These are phyloP conservation scores for Fraxinus greggii DNA, from an alignment of 305 asterid species.

Conservation along the genomic window DNA sequence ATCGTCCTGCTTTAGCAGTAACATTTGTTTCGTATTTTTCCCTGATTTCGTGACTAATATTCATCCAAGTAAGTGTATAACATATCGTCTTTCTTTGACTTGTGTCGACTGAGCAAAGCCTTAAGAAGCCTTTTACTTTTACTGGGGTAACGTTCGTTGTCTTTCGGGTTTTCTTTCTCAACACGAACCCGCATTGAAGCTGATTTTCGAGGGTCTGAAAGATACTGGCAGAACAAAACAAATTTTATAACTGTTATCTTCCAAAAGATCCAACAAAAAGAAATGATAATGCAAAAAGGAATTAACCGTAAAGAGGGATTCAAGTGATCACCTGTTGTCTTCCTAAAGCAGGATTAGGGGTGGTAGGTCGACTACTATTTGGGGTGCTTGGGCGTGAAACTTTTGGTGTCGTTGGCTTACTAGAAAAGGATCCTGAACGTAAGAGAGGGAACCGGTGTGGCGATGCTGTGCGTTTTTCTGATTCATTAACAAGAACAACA, in stretches of 20 bases:
- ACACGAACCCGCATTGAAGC: slow-evolving; percentile 68
- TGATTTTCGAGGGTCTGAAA: slow-evolving; percentile 71
- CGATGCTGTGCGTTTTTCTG: slow-evolving; percentile 69
- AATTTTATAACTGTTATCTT: background rate
- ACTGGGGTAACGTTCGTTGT: slow-evolving; percentile 58
- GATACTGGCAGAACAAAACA: slow-evolving; percentile 41
- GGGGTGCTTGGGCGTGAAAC: slow-evolving; percentile 69
- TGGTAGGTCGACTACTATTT: slow-evolving; percentile 57
- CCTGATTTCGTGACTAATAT: slow-evolving; percentile 40
- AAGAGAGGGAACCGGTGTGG: slow-evolving; percentile 78
- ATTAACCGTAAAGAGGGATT: background rate
- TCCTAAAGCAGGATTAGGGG: slow-evolving; percentile 57
- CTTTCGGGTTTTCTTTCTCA: slow-evolving; percentile 56
- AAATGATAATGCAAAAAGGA: background rate
- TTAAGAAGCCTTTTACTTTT: slow-evolving; percentile 88
- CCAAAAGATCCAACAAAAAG: background rate
- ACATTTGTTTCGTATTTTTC: background rate
- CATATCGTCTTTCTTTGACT: slow-evolving; percentile 84
- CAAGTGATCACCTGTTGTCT: slow-evolving; percentile 50
- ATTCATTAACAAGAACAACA: slow-evolving; percentile 19
- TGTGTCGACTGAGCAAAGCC: slow-evolving; percentile 79
- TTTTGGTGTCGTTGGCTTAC: slow-evolving; percentile 67
- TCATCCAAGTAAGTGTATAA: slow-evolving; percentile 85
- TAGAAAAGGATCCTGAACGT: slow-evolving; percentile 69
- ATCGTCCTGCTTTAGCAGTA: background rate